phyloP scores from a whole-genome alignment of 1,284 basidiomycete species.

The Volvariella volvacea region DNA sequence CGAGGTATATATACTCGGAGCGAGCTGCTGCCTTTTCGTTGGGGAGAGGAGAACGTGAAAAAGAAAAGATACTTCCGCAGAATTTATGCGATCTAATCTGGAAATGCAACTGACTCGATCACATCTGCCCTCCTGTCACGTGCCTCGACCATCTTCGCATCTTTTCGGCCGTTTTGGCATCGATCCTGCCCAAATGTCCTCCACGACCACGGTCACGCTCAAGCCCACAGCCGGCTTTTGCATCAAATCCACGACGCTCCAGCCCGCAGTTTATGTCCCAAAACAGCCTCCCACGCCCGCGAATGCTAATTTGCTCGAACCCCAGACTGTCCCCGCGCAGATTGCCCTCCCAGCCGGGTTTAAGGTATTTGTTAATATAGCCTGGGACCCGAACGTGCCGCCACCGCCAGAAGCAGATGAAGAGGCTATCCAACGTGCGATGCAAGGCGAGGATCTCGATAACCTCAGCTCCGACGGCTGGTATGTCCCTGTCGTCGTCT shows the following conservation, averaged over 20 bases:
- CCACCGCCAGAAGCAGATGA: constrained; percentile 54
- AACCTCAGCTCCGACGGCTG: constrained; percentile 33
- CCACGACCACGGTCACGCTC: constrained; percentile 30
- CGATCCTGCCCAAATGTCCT: no score
- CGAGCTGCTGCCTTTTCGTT: no score
- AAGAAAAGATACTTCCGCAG: no score
- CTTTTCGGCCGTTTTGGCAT: no score
- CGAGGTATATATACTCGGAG: constrained; percentile 11
- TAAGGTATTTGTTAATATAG: constrained; percentile 70
- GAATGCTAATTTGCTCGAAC: constrained; percentile 23
- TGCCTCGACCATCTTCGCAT: no score
- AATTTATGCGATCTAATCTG: no score
- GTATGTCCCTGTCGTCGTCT: constrained; percentile 69
- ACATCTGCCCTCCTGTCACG: no score
- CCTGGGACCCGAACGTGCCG: constrained; percentile 60
- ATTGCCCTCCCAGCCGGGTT: constrained; percentile 34
- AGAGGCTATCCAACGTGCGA: constrained; percentile 47
- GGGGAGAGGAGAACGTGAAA: no score
- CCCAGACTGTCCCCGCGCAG: constrained; percentile 14
- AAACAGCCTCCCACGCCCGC: constrained; percentile 10
- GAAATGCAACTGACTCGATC: no score
- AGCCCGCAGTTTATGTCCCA: constrained; percentile 19
- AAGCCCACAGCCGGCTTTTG: constrained; percentile 55
- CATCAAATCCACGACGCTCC: constrained; percentile 43
- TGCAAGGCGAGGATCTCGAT: constrained; percentile 40